phyloP scores from a whole-genome alignment of 1,284 basidiomycete species.

The Peniophora sp. region DNA sequence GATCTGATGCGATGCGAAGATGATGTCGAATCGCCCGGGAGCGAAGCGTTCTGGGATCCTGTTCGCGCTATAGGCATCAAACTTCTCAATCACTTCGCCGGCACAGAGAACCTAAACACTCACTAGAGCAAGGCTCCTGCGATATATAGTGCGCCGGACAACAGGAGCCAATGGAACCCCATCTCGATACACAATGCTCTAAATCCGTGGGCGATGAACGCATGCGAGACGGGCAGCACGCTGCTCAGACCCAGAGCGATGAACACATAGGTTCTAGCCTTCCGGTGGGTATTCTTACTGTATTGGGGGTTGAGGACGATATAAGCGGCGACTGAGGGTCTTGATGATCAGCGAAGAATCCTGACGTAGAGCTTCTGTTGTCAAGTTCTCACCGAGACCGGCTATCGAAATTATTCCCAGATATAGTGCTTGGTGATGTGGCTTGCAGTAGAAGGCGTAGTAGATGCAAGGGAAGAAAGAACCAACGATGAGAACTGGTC shows the following conservation, averaged over 20 bases:
- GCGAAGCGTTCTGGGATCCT: slow-evolving; percentile 74
- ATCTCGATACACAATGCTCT: slow-evolving; percentile 48
- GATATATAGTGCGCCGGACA: slow-evolving; percentile 69
- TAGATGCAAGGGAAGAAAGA: slow-evolving; percentile 74
- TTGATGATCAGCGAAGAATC: slow-evolving; percentile 1
- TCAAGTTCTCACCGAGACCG: slow-evolving; percentile 46
- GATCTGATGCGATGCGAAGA: slow-evolving; percentile 79
- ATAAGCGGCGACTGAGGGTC: slow-evolving; percentile 51
- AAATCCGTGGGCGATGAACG: slow-evolving; percentile 51
- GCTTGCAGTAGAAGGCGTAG: slow-evolving; percentile 67
- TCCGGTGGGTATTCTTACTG: slow-evolving; percentile 66
- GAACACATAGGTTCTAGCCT: slow-evolving; percentile 76
- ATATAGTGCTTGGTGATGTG: slow-evolving; percentile 43
- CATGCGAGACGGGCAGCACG: slow-evolving; percentile 66
- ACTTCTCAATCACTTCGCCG: slow-evolving; percentile 18
- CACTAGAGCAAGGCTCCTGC: slow-evolving; percentile 77
- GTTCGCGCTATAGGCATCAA: slow-evolving; percentile 50
- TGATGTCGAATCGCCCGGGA: slow-evolving; percentile 77
- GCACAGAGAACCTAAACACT: slow-evolving; percentile 25
- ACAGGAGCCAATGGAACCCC: slow-evolving; percentile 63
- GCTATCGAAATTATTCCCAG: slow-evolving; percentile 44
- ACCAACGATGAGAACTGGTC: slow-evolving; percentile 59
- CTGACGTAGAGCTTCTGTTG: slow-evolving; percentile 4
- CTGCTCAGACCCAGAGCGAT: slow-evolving; percentile 73
- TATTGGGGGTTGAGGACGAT: slow-evolving; percentile 79